Percentiles rank a stretch among this genome's conserved stretches.
Conservation (phyloP, 495 filamentous ascomycete species). For the Podospora bellae-mahoneyi region DNA sequence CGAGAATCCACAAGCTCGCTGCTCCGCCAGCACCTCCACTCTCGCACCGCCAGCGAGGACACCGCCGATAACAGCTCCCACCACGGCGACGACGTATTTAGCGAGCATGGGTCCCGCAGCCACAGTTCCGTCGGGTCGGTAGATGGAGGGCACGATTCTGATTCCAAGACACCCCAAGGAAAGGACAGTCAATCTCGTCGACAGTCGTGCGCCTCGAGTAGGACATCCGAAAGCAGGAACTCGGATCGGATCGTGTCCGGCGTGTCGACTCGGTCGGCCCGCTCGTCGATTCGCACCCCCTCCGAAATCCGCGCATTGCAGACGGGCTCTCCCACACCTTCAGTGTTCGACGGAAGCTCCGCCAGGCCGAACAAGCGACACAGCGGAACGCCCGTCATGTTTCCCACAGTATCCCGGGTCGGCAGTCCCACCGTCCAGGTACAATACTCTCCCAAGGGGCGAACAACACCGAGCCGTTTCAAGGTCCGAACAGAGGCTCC, state of each 20-base stretch:
- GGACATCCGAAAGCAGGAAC: conserved; percentile 22
- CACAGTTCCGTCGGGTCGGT: conserved; percentile 41
- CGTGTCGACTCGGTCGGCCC: conserved; percentile 41
- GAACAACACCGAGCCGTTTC: conserved; percentile 51
- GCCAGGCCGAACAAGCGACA: conserved; percentile 41
- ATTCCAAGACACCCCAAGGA: conserved; percentile 18
- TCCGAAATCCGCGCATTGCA: conserved; percentile 76
- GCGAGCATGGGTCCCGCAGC: conserved; percentile 46
- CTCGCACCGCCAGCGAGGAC: conserved; percentile 28
- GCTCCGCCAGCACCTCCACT: conserved; percentile 24
- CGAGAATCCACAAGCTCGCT: conserved; percentile 12
- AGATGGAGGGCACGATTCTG: conserved; percentile 27
- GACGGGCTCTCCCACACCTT: conserved; percentile 63
- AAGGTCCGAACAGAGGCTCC: conserved; percentile 55
- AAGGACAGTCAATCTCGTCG: conserved; percentile 16
- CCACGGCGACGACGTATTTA: conserved; percentile 55
- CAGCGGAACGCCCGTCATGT: conserved; percentile 21
- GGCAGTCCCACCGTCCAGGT: conserved; percentile 43
- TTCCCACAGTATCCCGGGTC: conserved; percentile 43
- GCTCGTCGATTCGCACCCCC: conserved; percentile 55
- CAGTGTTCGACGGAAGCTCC: conserved; percentile 42
- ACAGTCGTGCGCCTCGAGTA: conserved; percentile 16
- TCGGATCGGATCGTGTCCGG: conserved; percentile 31
- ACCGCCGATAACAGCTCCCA: conserved; percentile 44
- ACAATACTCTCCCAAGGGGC: conserved; percentile 58